Evolutionary conservation across 257 asterid genomes (phyloP).

Genomic region (Ajuga chamaepitys): DNA sequence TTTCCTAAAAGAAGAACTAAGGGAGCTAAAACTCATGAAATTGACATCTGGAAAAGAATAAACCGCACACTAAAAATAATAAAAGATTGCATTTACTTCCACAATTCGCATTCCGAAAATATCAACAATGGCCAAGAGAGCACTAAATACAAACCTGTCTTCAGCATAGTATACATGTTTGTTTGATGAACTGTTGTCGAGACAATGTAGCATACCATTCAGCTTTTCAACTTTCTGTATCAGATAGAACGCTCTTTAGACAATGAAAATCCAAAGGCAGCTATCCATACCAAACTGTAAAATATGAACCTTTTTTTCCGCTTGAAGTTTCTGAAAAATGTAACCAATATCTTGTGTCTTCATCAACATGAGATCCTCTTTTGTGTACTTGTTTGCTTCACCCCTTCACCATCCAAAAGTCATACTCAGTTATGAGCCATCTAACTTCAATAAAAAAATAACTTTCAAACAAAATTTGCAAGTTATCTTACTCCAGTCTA

Average conservation of each 20-base stretch:
- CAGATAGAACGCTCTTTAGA: conserved; percentile 7
- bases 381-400: conserved; percentile 61
- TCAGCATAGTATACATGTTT: conserved; percentile 67
- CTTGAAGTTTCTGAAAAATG: conserved; percentile 71
- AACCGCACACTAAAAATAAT: too few species aligned
- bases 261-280: background rate
- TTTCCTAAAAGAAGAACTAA: too few species aligned
- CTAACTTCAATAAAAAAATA: background rate
- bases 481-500: conserved; percentile 46
- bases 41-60: too few species aligned
- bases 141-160: conserved; percentile 48
- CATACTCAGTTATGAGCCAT: background rate
- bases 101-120: background rate
- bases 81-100: background rate
- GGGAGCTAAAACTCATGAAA: too few species aligned
- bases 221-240: conserved; percentile 78
- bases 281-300: background rate
- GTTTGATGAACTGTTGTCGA: conserved; percentile 42
- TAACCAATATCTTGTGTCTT: conserved; percentile 89
- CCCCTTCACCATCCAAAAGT: conserved; percentile 43
- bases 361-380: conserved; percentile 84
- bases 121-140: background rate
- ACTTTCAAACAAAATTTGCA: background rate
- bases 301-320: conserved; percentile 66
- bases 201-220: conserved; percentile 44